These are phyloP conservation scores for Neurospora tetrasperma DNA, from an alignment of 495 filamentous ascomycete species.

Conservation along the genomic window DNA sequence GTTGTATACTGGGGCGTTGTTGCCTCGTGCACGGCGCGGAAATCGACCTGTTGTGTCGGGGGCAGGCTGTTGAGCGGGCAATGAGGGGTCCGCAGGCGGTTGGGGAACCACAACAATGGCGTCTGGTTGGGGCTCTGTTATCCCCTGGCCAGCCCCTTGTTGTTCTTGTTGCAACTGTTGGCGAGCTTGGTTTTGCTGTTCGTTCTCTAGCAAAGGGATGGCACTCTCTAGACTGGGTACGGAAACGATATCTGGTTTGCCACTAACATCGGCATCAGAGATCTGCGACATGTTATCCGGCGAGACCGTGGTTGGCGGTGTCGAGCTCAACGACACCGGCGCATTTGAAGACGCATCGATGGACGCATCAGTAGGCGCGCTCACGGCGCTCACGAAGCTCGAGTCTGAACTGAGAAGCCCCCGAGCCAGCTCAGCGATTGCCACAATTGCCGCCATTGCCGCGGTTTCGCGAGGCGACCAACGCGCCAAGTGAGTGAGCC, in stretches of 20 bases:
- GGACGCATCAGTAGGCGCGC: neutral
- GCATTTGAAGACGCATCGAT: constrained; percentile 30
- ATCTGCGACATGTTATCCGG: constrained; percentile 36
- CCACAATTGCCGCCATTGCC: constrained; percentile 10
- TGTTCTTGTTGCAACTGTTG: constrained; percentile 12
- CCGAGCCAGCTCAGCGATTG: constrained; percentile 12
- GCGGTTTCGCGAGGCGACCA: constrained; percentile 1
- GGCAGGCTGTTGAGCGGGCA: neutral
- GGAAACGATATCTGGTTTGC: constrained; percentile 13
- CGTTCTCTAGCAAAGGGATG: constrained; percentile 8
- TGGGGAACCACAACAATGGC: constrained; percentile 29
- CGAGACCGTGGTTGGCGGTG: constrained; percentile 35
- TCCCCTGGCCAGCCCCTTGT: constrained; percentile 10
- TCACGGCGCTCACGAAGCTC: constrained; percentile 24
- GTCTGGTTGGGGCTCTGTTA: constrained; percentile 18
- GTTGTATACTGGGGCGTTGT: constrained; percentile 44
- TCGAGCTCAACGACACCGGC: constrained; percentile 35
- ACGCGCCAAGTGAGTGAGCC: neutral
- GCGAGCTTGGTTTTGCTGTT: constrained; percentile 11
- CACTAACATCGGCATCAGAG: constrained; percentile 23
- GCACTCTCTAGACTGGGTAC: constrained; percentile 13
- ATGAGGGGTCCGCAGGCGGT: neutral
- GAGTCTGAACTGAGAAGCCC: constrained; percentile 14
- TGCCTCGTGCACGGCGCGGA: constrained; percentile 35
- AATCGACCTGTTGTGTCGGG: constrained; percentile 17